These are phyloP conservation scores for Amniculicola lignicola DNA, from an alignment of 495 filamentous ascomycete genomes.

Conservation along the genomic window DNA sequence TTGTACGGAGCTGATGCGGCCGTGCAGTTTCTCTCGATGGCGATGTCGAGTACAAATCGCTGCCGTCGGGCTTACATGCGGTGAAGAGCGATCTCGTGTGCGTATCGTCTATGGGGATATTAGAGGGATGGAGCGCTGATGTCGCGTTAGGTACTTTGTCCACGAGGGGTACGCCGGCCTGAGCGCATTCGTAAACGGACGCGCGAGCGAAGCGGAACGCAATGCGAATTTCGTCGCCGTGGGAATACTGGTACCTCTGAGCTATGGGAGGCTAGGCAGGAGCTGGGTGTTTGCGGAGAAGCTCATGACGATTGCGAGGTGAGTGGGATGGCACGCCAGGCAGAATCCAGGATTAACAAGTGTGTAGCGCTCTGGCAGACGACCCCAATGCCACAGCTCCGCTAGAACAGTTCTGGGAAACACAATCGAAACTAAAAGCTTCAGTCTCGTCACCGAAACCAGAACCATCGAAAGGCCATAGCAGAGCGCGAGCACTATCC, in stretches of 20 bases:
- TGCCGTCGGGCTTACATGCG: slow-evolving; percentile 89
- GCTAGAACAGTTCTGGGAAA: slow-evolving; percentile 78
- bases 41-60: slow-evolving; percentile 88
- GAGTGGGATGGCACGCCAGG: slow-evolving; percentile 34
- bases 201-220: slow-evolving; percentile 71
- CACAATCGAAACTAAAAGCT: slow-evolving; percentile 41
- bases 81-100: slow-evolving; percentile 83
- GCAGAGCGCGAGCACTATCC: slow-evolving; percentile 25
- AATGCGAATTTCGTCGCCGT: slow-evolving; percentile 93
- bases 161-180: slow-evolving; percentile 81
- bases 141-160: slow-evolving; percentile 67
- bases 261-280: slow-evolving; percentile 80
- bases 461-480: slow-evolving; percentile 14
- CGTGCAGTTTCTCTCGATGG: slow-evolving; percentile 73
- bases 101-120: slow-evolving; percentile 22
- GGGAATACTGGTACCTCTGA: slow-evolving; percentile 80
- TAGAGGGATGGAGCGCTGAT: neutral
- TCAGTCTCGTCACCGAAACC: slow-evolving; percentile 6
- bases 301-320: slow-evolving; percentile 72
- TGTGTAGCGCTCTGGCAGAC: slow-evolving; percentile 48
- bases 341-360: too few species aligned
- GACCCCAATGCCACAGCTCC: slow-evolving; percentile 55
- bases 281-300: slow-evolving; percentile 82
- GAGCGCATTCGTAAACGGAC: slow-evolving; percentile 85
- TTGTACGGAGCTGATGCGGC: slow-evolving; percentile 9